These are phyloP conservation scores for Themeda triandra DNA, from an alignment of 176 grass and related monocot genomes.

Conservation along the genomic window DNA sequence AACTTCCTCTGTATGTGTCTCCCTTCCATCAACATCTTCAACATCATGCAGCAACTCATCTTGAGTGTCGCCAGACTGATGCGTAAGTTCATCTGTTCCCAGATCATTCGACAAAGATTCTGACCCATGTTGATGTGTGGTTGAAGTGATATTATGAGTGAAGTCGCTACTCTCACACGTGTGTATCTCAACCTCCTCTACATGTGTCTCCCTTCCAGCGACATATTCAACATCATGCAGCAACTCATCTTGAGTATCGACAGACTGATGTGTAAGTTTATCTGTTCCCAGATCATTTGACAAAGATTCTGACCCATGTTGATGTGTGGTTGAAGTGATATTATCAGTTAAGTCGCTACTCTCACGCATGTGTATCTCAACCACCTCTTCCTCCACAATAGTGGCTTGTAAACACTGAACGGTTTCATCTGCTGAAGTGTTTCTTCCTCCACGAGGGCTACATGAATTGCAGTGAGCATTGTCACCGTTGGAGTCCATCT, in stretches of 20 bases:
- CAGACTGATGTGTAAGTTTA: conserved; percentile 19
- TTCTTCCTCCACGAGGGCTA: conserved; percentile 16
- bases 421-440: conserved; percentile 32
- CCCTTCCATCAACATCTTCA: conserved; percentile 19
- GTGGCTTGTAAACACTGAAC: conserved; percentile 19
- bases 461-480: conserved; percentile 19
- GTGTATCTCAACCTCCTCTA: conserved; percentile 34
- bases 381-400: conserved; percentile 38
- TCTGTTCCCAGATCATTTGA: conserved; percentile 11
- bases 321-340: conserved; percentile 10
- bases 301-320: conserved; percentile 22
- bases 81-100: conserved; percentile 2
- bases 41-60: conserved; percentile 3
- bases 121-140: conserved; percentile 13
- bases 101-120: conserved; percentile 28
- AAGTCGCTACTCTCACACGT: conserved; percentile 23
- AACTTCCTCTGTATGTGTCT: conserved; percentile 28
- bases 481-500: conserved; percentile 13
- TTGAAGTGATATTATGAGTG: conserved; percentile 13
- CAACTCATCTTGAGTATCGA: conserved; percentile 6
- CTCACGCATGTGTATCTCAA: conserved; percentile 40
- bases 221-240: conserved; percentile 25
- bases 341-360: conserved; percentile 20
- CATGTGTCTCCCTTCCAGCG: conserved; percentile 23
- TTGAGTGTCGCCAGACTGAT: conserved; percentile 19